These are phyloP conservation scores for Evansstolkia leycettana DNA, from an alignment of 495 filamentous ascomycete species.

Conservation along the genomic window DNA sequence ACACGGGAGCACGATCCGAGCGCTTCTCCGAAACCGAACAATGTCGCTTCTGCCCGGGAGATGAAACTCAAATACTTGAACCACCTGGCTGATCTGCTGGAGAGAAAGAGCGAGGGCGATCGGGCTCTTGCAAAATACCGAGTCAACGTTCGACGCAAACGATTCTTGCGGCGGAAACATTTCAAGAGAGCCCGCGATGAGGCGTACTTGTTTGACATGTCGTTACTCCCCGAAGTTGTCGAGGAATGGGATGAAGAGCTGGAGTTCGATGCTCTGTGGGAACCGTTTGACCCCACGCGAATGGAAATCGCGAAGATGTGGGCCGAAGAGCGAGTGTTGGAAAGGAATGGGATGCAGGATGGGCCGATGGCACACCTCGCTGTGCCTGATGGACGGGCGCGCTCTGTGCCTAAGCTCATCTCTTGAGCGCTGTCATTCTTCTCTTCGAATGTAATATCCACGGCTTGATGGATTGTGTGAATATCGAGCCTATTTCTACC, in stretches of 20 bases:
- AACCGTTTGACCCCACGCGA: slow-evolving; percentile 5
- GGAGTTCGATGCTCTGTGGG: slow-evolving; percentile 14
- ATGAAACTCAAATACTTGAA: slow-evolving; percentile 8
- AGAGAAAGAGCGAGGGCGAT: slow-evolving; percentile 14
- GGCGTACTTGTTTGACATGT: slow-evolving; percentile 4
- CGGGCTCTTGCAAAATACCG: slow-evolving; percentile 4
- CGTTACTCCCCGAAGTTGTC: slow-evolving; percentile 1
- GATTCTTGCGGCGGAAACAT: slow-evolving; percentile 2
- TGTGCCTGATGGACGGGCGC: too few relatives aligned
- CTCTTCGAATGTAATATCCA: too few relatives aligned
- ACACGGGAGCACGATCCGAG: neutral
- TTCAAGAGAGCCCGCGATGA: slow-evolving; percentile 8
- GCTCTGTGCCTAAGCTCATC: too few relatives aligned
- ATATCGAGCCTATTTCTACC: too few relatives aligned
- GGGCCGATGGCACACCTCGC: too few relatives aligned
- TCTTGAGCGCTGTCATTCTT: too few relatives aligned
- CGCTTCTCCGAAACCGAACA: too few relatives aligned
- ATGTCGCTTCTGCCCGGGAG: slow-evolving; percentile 1
- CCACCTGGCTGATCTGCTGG: slow-evolving; percentile 9
- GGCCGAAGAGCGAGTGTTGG: slow-evolving; percentile 5
- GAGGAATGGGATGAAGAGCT: slow-evolving; percentile 20
- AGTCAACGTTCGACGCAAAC: slow-evolving; percentile 3
- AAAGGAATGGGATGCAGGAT: too few relatives aligned
- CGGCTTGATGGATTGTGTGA: too few relatives aligned
- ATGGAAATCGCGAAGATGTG: slow-evolving; percentile 5